These are phyloP conservation scores for Phytophthora brassicae DNA, from an alignment of 352 stramenopile genomes.

Conservation along the genomic window DNA sequence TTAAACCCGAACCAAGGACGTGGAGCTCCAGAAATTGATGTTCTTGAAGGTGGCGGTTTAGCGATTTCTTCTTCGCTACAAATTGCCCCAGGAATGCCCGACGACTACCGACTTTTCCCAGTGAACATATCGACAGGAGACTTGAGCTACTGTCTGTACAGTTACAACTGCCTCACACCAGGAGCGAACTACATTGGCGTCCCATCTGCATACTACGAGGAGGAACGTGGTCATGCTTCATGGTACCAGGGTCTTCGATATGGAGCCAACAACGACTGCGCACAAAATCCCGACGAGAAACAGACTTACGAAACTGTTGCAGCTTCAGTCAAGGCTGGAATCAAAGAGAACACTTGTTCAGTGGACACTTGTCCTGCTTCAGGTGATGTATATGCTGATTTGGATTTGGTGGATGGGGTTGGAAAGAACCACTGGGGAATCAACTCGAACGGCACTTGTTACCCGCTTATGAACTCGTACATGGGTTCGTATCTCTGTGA, in stretches of 20 bases:
- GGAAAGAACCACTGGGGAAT: slow-evolving; percentile 50
- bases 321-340: slow-evolving; percentile 29
- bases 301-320: slow-evolving; percentile 36
- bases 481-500: slow-evolving; percentile 58
- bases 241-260: slow-evolving; percentile 47
- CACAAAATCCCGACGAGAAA: slow-evolving; percentile 4
- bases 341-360: slow-evolving; percentile 47
- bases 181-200: slow-evolving; percentile 53
- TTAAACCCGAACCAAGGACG: slow-evolving; percentile 81
- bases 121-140: slow-evolving; percentile 31
- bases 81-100: slow-evolving; percentile 69
- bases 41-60: slow-evolving; percentile 85
- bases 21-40: slow-evolving; percentile 94
- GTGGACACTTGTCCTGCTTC: slow-evolving; percentile 45
- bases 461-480: slow-evolving; percentile 62
- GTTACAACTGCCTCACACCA: slow-evolving; percentile 39
- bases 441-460: slow-evolving; percentile 72
- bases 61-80: slow-evolving; percentile 91
- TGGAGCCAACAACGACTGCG: slow-evolving; percentile 39
- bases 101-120: slow-evolving; percentile 56
- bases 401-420: slow-evolving; percentile 41
- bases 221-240: slow-evolving; percentile 33
- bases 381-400: slow-evolving; percentile 45
- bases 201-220: slow-evolving; percentile 36
- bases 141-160: slow-evolving; percentile 44